A percentile compares a stretch with the other conserved stretches of the same genome.
Conservation (phyloP, 2,329 filamentous ascomycete genomes). For the Tricladium varicosporioides region DNA sequence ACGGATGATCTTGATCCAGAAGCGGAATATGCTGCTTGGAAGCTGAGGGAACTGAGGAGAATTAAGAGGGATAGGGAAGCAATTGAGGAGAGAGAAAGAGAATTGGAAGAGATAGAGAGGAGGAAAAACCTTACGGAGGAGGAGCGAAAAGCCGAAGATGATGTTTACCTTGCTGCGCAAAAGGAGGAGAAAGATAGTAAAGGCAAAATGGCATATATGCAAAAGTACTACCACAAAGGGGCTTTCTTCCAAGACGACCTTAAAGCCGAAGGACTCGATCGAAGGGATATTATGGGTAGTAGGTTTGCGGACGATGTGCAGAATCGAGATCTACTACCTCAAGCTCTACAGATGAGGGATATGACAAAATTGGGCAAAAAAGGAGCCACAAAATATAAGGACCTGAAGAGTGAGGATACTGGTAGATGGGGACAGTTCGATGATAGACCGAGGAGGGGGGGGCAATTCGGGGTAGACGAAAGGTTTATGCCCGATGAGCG, state of each 20-base stretch:
- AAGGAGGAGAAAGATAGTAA: slow-evolving; percentile 51
- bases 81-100: slow-evolving; percentile 80
- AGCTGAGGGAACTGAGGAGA: slow-evolving; percentile 83
- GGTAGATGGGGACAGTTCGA: slow-evolving; percentile 75
- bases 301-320: slow-evolving; percentile 79
- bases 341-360: slow-evolving; percentile 90
- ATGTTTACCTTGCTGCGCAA: slow-evolving; percentile 72
- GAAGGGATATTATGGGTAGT: slow-evolving; percentile 82
- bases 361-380: slow-evolving; percentile 93
- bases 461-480: slow-evolving; percentile 55
- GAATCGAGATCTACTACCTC: slow-evolving; percentile 79
- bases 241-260: slow-evolving; percentile 90
- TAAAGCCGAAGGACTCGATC: slow-evolving; percentile 70
- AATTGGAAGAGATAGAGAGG: slow-evolving; percentile 86
- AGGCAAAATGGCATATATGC: slow-evolving; percentile 86
- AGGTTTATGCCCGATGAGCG: slow-evolving; percentile 65
- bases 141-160: slow-evolving; percentile 83
- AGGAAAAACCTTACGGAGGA: slow-evolving; percentile 82
- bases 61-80: slow-evolving; percentile 83
- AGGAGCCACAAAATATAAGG: slow-evolving; percentile 84
- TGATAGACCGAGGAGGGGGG: slow-evolving; percentile 44
- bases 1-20: slow-evolving; percentile 83
- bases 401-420: slow-evolving; percentile 87
- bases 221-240: slow-evolving; percentile 95
- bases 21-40: slow-evolving; percentile 90